These are phyloP conservation scores for Yarrowia sp. DNA, from an alignment of 805 yeast genomes.

Conservation along the genomic window DNA sequence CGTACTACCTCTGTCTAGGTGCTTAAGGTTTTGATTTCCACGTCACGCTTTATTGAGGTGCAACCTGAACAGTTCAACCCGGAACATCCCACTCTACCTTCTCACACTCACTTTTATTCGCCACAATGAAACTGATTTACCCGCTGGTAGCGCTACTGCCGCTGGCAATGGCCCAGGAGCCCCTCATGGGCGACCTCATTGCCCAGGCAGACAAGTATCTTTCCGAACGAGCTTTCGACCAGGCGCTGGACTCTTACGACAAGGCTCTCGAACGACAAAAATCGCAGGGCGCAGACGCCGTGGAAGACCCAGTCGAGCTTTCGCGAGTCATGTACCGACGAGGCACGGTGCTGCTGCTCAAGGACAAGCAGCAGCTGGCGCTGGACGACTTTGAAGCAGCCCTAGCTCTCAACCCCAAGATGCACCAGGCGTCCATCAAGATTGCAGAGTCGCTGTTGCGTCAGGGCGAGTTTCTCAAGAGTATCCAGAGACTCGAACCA, in stretches of 20 bases:
- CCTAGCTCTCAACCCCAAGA: conserved; percentile 48
- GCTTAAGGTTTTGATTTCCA: conserved; percentile 16
- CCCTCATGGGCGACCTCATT: conserved; percentile 39
- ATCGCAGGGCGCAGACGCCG: conserved; percentile 22
- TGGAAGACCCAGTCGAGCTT: conserved; percentile 28
- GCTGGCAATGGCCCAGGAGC: conserved; percentile 30
- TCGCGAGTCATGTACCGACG: conserved; percentile 34
- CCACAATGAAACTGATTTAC: conserved; percentile 15
- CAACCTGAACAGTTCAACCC: background rate
- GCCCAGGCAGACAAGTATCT: conserved; percentile 50
- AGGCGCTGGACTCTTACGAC: conserved; percentile 51
- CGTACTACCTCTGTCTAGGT: conserved; percentile 1
- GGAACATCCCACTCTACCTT: background rate
- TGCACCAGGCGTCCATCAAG: conserved; percentile 49
- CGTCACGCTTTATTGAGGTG: conserved; percentile 29
- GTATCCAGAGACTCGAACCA: conserved; percentile 14
- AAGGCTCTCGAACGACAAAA: conserved; percentile 47
- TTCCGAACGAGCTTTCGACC: conserved; percentile 48
- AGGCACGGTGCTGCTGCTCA: conserved; percentile 31
- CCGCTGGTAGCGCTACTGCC: conserved; percentile 36
- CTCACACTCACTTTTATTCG: background rate
- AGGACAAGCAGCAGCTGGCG: conserved; percentile 35
- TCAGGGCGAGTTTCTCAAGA: conserved; percentile 32
- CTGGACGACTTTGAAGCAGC: conserved; percentile 51
- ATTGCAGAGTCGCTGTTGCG: conserved; percentile 42